Evolutionary conservation across 78 protist genomes (phyloP).

Genomic region (Tieghemostelium lacteum): DNA sequence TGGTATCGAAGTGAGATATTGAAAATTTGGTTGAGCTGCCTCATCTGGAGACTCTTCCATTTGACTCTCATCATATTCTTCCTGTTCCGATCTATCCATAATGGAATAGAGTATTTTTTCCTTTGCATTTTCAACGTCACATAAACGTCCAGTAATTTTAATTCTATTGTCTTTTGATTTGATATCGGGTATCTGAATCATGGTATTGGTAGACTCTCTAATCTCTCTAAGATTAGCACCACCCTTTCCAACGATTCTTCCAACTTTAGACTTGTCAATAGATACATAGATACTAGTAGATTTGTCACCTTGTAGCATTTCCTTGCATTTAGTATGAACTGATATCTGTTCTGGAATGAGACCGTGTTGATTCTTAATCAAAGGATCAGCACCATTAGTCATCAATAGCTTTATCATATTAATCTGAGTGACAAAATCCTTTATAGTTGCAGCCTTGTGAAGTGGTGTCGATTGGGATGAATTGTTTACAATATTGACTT

Average conservation of each 20-base stretch:
- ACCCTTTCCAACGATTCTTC: slow-evolving; percentile 49
- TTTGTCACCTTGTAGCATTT: slow-evolving; percentile 69
- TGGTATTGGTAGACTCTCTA: slow-evolving; percentile 49
- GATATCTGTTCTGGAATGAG: slow-evolving; percentile 63
- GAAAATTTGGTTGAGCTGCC: not conserved
- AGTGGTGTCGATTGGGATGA: slow-evolving; percentile 63
- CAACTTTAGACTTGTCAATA: slow-evolving; percentile 13
- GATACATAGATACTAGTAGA: not conserved
- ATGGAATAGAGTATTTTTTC: slow-evolving; percentile 32
- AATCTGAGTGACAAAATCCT: not conserved
- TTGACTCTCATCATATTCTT: not conserved
- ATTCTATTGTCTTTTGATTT: slow-evolving; percentile 12
- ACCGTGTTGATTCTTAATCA: slow-evolving; percentile 37
- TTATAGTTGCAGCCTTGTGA: slow-evolving; percentile 59
- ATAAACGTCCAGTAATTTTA: slow-evolving; percentile 36
- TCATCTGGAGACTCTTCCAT: not conserved
- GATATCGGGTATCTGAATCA: slow-evolving; percentile 33
- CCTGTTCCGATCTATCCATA: slow-evolving; percentile 9
- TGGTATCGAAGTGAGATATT: slow-evolving; percentile 22
- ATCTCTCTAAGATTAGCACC: slow-evolving; percentile 43
- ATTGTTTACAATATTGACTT: slow-evolving; percentile 40
- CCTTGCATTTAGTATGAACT: slow-evolving; percentile 13
- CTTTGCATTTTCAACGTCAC: slow-evolving; percentile 60
- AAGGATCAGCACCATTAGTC: slow-evolving; percentile 69
- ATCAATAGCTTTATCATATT: slow-evolving; percentile 17